Evolutionary conservation across 805 yeast genomes (phyloP), one percentile per base, ranked within the genome.

Genomic region (Zygoascus tannicola): DNA sequence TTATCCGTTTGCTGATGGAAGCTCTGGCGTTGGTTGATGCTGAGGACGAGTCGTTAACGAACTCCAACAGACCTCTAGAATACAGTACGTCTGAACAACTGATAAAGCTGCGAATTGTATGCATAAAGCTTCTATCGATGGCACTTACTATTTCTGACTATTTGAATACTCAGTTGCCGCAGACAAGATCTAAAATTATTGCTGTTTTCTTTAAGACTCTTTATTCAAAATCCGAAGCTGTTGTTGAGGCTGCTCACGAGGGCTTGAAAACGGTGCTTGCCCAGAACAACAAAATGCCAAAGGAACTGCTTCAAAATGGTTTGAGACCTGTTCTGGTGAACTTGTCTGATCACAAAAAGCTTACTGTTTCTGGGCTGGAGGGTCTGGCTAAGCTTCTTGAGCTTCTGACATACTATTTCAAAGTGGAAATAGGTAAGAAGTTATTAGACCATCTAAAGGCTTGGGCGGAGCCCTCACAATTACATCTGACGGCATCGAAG

Each of bases 21-120:
- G 96, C 97, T 0, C 69, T 90, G 44, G 95, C 95, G 0, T 67
- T 92, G 40, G 97, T 92, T 5, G 98, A 92, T 65, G 97, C 98
- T 0, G 98, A 92, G 46, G 99, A 92, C 60, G 97, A 90, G 55
- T 85, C 95, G 2, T 69, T 94, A 49, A 86, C 95, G 0, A 85
- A 87, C 50, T 84, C 86, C 0, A 94, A 85, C 55, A 73, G 92
- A 30, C 78, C 86, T 1, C 75, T 84, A 38, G 98, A 92, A 56
- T 80, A 87, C 56, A 74, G 86, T 45, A 88, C 96, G 0, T 73
- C 95, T 0, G 90, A 85, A 57, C 97, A 90, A 55, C 69, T 94
- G 43, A 80, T 87, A 3, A 86, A 85, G 52, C 64, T 94, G 35
- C 71, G 98, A 44, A 92, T 92, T 22, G 95, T 86, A 2, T 92